These are phyloP conservation scores for Puccinia coronata DNA, from an alignment of 1,284 basidiomycete species.

Conservation along the genomic window DNA sequence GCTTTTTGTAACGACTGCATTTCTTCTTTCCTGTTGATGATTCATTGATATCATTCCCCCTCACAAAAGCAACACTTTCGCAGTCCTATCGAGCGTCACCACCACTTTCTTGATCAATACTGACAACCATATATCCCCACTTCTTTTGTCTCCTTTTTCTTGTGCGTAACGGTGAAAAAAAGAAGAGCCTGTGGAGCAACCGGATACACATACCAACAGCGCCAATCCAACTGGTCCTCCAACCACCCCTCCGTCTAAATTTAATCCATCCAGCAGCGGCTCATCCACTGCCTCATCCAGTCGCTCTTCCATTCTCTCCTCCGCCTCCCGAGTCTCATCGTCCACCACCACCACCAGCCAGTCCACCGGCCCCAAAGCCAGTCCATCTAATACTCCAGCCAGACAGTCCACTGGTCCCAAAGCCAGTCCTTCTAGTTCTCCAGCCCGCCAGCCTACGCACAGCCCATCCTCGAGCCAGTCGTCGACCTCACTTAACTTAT, in stretches of 20 bases:
- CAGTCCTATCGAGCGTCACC: no score
- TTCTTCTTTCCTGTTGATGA: no score
- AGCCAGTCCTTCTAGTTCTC: not conserved
- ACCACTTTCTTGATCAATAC: slow-evolving; percentile 16
- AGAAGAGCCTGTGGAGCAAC: not conserved
- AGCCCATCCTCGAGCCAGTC: not conserved
- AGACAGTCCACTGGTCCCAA: not conserved
- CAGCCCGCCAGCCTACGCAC: not conserved
- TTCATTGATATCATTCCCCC: no score
- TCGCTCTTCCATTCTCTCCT: not conserved
- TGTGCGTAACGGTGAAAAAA: no score
- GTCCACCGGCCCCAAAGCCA: no score
- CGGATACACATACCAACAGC: no score
- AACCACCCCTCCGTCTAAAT: not conserved
- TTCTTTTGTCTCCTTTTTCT: not conserved
- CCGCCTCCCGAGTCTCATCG: not conserved
- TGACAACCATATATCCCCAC: not conserved
- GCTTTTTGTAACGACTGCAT: no score
- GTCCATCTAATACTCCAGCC: not conserved
- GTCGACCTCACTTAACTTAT: not conserved
- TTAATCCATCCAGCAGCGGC: no score
- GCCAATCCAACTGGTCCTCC: not conserved
- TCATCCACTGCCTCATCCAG: not conserved
- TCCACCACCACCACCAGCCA: not conserved
- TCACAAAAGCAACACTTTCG: no score